Evolutionary conservation across 495 filamentous ascomycete genomes (phyloP).

Genomic region (Penicillium bovifimosum): DNA sequence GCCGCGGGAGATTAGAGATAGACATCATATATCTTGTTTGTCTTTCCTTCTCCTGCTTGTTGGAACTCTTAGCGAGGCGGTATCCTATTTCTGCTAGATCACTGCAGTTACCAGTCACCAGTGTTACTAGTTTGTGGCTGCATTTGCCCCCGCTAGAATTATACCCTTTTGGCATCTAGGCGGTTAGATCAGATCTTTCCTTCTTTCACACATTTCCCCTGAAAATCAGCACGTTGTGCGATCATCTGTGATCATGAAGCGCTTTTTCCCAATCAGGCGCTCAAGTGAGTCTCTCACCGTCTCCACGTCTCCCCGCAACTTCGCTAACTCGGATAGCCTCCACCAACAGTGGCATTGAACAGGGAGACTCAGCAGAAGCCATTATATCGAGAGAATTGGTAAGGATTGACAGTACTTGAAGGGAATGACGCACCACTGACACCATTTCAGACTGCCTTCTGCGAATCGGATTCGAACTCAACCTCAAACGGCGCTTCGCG

Average conservation of each 20-base stretch:
- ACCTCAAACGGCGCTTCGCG: conserved; percentile 49
- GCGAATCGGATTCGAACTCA: conserved; percentile 58
- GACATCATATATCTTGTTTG: not conserved
- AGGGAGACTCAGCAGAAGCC: conserved; percentile 45
- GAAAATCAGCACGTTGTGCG: not conserved
- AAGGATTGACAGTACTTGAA: not conserved
- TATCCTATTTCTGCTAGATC: not conserved
- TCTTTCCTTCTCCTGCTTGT: too few relatives aligned
- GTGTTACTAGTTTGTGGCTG: not conserved
- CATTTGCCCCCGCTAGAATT: not conserved
- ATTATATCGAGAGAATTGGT: conserved; percentile 48
- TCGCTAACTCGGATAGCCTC: conserved; percentile 13
- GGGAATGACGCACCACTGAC: conserved; percentile 5
- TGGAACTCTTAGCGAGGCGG: not conserved
- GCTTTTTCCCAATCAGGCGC: conserved; percentile 20
- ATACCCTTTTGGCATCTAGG: not conserved
- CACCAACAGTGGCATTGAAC: conserved; percentile 14
- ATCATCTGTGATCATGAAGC: conserved; percentile 11
- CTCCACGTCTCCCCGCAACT: conserved; percentile 10
- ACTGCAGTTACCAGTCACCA: too few relatives aligned
- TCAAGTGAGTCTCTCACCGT: conserved; percentile 22
- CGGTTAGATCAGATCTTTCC: not conserved
- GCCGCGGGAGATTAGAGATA: not conserved
- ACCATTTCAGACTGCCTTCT: conserved; percentile 57
- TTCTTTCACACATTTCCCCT: not conserved